Conservation (phyloP, 169 alveolate species). For the Cyclospora cayetanensis region DNA sequence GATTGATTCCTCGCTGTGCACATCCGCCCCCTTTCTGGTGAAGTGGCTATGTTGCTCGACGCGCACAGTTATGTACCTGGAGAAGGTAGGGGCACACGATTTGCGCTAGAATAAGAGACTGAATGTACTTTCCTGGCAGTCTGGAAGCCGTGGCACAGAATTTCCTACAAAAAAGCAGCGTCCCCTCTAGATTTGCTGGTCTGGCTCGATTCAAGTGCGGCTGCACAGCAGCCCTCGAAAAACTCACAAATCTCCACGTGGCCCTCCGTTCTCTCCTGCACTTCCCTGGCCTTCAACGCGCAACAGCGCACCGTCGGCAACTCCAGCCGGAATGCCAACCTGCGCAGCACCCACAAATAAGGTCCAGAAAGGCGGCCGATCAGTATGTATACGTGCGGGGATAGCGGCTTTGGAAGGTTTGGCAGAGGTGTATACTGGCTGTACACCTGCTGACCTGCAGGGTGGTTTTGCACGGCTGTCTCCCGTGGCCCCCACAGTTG, state of each 20-base stretch:
- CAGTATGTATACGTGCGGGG: too few relatives aligned
- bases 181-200: too few relatives aligned
- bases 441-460: neutral
- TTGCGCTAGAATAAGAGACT: too few relatives aligned
- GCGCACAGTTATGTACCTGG: slow-evolving; percentile 3
- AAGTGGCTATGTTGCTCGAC: slow-evolving; percentile 18
- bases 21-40: slow-evolving; percentile 47
- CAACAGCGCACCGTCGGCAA: slow-evolving; percentile 17
- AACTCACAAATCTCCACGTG: slow-evolving; percentile 39
- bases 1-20: slow-evolving; percentile 37
- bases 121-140: too few relatives aligned
- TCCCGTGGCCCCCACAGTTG: slow-evolving; percentile 26
- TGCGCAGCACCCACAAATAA: too few relatives aligned
- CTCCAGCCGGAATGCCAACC: slow-evolving; percentile 47
- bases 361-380: too few relatives aligned
- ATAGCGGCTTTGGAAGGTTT: too few relatives aligned
- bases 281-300: slow-evolving; percentile 63
- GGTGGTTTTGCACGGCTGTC: neutral
- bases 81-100: neutral
- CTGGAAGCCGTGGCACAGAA: too few relatives aligned
- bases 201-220: too few relatives aligned
- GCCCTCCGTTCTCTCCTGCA: neutral
- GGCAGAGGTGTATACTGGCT: too few relatives aligned
- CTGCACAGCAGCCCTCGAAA: too few relatives aligned
- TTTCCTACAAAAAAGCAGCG: too few relatives aligned